Percentiles rank a stretch among this genome's conserved stretches.
These are phyloP conservation scores for Moniliella sp. DNA, from an alignment of 1,284 basidiomycete genomes.

Conservation along the genomic window DNA sequence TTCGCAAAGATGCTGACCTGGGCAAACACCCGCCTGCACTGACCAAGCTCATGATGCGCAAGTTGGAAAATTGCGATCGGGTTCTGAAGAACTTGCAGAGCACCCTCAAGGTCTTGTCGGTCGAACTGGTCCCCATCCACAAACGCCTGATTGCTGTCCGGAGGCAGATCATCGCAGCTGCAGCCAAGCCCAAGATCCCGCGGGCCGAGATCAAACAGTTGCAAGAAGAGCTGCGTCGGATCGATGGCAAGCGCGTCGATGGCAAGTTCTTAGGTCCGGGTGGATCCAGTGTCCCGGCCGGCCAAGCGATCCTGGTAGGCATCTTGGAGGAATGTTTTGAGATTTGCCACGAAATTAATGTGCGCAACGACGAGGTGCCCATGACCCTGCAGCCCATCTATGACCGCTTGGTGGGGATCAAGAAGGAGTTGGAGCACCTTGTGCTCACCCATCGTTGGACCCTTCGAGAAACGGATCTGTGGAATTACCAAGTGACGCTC, in stretches of 20 bases:
- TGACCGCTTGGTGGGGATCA: constrained; percentile 67
- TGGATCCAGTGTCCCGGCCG: constrained; percentile 61
- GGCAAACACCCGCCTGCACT: constrained; percentile 67
- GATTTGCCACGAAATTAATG: constrained; percentile 81
- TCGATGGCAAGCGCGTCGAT: constrained; percentile 53
- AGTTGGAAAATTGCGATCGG: constrained; percentile 58
- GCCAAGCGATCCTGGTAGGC: constrained; percentile 50
- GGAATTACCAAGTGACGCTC: constrained; percentile 63
- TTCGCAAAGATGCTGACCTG: constrained; percentile 37
- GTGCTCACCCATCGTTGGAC: constrained; percentile 93
- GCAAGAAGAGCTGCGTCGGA: constrained; percentile 76
- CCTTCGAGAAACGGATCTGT: constrained; percentile 66
- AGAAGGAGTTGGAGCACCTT: constrained; percentile 64
- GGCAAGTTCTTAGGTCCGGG: constrained; percentile 86
- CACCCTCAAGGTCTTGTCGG: constrained; percentile 28
- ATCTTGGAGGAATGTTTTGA: constrained; percentile 92
- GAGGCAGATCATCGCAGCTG: constrained; percentile 66
- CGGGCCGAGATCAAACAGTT: constrained; percentile 73
- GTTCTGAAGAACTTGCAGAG: constrained; percentile 20
- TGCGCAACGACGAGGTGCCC: constrained; percentile 72
- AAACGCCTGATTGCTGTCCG: constrained; percentile 65
- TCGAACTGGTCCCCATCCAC: constrained; percentile 32
- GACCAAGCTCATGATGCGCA: constrained; percentile 68
- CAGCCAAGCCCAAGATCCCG: constrained; percentile 60
- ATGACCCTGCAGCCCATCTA: constrained; percentile 75